A percentile compares a stretch with the other conserved stretches of the same genome.
Conservation (phyloP, 1,284 basidiomycete species). For the Apiotrichum gracile region DNA sequence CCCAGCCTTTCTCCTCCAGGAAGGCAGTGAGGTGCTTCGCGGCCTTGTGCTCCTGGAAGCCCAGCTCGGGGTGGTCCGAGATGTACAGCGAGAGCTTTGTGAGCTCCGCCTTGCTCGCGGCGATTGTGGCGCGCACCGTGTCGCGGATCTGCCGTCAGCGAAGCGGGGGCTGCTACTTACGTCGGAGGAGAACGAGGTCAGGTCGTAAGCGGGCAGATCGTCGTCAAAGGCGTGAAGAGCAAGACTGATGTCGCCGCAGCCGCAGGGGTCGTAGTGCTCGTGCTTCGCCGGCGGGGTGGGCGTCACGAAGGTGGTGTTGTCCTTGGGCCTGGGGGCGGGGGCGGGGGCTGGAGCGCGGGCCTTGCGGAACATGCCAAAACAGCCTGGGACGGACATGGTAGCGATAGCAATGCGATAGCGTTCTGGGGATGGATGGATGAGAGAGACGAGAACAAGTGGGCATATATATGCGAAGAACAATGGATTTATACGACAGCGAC, state of each 20-base stretch:
- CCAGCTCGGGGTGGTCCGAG: constrained; percentile 25
- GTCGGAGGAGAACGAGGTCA: neutral
- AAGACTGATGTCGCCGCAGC: neutral
- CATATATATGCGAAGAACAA: no score
- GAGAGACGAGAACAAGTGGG: no score
- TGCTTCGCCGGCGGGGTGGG: neutral
- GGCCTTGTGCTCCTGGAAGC: constrained; percentile 46
- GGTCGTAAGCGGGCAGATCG: neutral
- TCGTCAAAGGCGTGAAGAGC: neutral
- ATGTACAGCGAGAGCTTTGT: constrained; percentile 21
- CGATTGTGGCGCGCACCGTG: constrained; percentile 7
- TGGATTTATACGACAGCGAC: no score
- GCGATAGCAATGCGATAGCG: no score
- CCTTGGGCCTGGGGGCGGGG: no score
- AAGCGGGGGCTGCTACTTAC: neutral
- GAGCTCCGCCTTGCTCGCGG: constrained; percentile 9
- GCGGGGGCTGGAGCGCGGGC: no score
- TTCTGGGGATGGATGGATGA: no score
- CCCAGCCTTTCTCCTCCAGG: constrained; percentile 56
- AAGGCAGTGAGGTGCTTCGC: constrained; percentile 56
- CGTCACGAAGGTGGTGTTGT: neutral
- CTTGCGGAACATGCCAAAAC: no score
- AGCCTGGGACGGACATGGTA: no score
- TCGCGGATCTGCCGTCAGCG: constrained; percentile 5
- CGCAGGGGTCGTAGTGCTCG: constrained; percentile 1